Evolutionary conservation across 768 basidiomycete species (phyloP), one percentile per base, ranked within the genome.

Genomic region (Tremella yokohamensis): DNA sequence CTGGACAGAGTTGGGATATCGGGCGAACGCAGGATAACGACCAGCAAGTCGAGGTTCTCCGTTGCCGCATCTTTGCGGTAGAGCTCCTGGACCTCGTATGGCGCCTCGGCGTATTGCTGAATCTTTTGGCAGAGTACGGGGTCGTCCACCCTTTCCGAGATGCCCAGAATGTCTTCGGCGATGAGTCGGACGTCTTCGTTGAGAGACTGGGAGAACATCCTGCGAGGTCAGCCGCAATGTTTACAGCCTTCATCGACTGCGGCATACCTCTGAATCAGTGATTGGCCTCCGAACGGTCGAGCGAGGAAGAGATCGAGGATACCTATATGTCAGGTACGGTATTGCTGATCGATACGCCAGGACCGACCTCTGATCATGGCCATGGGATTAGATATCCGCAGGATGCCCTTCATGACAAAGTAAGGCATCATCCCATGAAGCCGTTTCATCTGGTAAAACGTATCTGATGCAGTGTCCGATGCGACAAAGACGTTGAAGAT

Each of bases 391-490:
- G 89, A 92, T 64, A 99, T 89, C 74, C 84, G 87, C 60, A 99
- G 78, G 12, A 90, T 87, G 8, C 90, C 83, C 75, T 91, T 97
- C 62, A 99, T 84, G 80, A 98, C 85, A 69, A 98, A 90, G 75
- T 99, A 99, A 4, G 96, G 96, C 90, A 98, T 96, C 52, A 94
- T 78, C 1, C 92, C 91, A 72, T 99, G 96, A 42, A 96, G 83
- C 49, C 93, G 83, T 79, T 97, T 98, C 59, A 99, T 78, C 57
- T 84, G 83, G 13, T 89, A 81, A 66, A 98, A 87, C 3, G 86
- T 87, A 65, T 94, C 89, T 4, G 91, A 92, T 4, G 91, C 87
- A 58, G 86, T 86, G 75, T 99, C 96, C 19, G 91, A 84, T 0
- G 96, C 96, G 26, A 96, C 84, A 67, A 91, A 93, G 38, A 88